phyloP scores from a whole-genome alignment of 1,284 basidiomycete genomes.

The Malassezia sympodialis region DNA sequence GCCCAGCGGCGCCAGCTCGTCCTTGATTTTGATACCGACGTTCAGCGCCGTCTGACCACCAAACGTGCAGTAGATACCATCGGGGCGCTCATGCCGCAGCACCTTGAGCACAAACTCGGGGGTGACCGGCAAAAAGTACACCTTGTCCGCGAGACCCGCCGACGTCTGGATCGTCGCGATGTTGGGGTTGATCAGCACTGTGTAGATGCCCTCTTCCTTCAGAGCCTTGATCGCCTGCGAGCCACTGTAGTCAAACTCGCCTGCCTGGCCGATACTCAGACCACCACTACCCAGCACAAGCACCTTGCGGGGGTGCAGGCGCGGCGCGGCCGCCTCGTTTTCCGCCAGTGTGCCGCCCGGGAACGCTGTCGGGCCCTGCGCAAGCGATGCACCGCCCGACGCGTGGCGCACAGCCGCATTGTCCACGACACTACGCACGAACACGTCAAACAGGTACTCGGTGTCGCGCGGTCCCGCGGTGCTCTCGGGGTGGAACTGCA shows the following conservation, averaged over 20 bases:
- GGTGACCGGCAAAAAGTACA: constrained; percentile 96
- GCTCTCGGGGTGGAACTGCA: constrained; percentile 99
- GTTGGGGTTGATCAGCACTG: constrained; percentile 91
- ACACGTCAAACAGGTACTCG: constrained; percentile 96
- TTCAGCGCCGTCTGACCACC: constrained; percentile 95
- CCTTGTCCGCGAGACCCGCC: constrained; percentile 93
- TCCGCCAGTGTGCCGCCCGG: constrained; percentile 77
- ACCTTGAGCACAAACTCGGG: constrained; percentile 96
- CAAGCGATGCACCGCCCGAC: constrained; percentile 5
- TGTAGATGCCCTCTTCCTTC: constrained; percentile 97
- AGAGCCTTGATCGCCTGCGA: constrained; percentile 98
- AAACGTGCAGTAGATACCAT: constrained; percentile 97
- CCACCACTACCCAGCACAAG: constrained; percentile 96
- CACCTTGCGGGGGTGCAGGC: constrained; percentile 75
- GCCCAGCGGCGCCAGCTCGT: constrained; percentile 70
- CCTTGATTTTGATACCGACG: constrained; percentile 93
- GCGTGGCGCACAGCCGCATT: constrained; percentile 61
- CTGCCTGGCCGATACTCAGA: constrained; percentile 92
- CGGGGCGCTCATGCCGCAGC: constrained; percentile 94
- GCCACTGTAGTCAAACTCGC: constrained; percentile 98
- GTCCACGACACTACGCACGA: constrained; percentile 75
- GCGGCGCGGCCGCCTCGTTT: constrained; percentile 67
- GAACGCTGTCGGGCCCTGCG: constrained; percentile 60
- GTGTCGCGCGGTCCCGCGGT: constrained; percentile 97
- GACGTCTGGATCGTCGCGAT: constrained; percentile 99